Base-by-base conservation (phyloP, 2,329 filamentous ascomycete species). In the Orbilia quercus region DNA sequence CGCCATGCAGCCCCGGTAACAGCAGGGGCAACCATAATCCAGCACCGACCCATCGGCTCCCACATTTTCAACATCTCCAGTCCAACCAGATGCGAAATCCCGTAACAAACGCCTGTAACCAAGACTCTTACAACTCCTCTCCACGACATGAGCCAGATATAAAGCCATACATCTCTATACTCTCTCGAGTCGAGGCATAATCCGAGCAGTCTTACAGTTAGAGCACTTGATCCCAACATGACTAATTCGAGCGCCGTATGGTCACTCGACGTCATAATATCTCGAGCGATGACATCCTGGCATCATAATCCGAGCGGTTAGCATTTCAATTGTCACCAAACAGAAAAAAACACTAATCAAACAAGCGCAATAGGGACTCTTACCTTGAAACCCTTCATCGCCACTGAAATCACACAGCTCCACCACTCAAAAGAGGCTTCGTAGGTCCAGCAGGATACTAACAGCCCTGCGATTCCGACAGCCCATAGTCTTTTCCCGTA, bases 401-500 rank as follows among this genome's bases (percentile, higher is more conserved):
- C 60, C 2, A 66, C 53, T 2, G 36, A 54, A 18, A 73, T 20
- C 16, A 62, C 38, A 50, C 67, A 73, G 12, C 16, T 47, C 59
- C 67, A 65, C 67, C 67, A 73, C 54, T 73, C 67, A 50, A 73
- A 59, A 2, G 59, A 54, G 14, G 40, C 34, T 59, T 50, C 34
- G 25, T 38, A 73, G 18, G 20, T 62, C 58, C 66, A 58, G 34
- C 44, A 59, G 7, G 66, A 9, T 12, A 40, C 54, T 28, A 73
- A 48, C 7, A 18, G 9, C 11, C 69, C 69, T 0, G 47, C 20
- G 3, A 34, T 9, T 14, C 11, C 47, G 2, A 36, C 25, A 7
- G 22, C 20, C 22, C 42, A 22, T n/a, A 65, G 11, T 2, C n/a
- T 44, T 2, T 20, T n/a, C 22, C 42, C 1, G 23, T 69, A 54